Percentiles rank a stretch among this genome's conserved stretches.
phyloP scores from a whole-genome alignment of 768 basidiomycete genomes.

The Suillus cothurnatus region DNA sequence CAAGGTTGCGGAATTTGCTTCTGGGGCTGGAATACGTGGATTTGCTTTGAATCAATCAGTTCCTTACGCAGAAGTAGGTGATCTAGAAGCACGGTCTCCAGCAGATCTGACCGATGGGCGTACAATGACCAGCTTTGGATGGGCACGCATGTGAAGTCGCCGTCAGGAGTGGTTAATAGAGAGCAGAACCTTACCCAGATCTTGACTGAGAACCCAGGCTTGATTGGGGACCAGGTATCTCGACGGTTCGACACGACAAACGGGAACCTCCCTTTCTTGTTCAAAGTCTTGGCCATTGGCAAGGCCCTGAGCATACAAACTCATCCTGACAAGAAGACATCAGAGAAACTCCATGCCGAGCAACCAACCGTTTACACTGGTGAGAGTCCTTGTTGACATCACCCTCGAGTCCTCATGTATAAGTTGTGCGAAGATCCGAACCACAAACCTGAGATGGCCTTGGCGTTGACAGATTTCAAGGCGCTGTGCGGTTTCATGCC shows the following conservation, averaged over 20 bases:
- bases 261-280: constrained; percentile 86
- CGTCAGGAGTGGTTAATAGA: constrained; percentile 55
- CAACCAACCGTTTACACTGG: constrained; percentile 92
- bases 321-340: constrained; percentile 86
- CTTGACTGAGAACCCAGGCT: constrained; percentile 63
- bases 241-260: constrained; percentile 53
- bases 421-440: constrained; percentile 69
- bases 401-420: constrained; percentile 6
- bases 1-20: constrained; percentile 87
- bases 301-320: constrained; percentile 92
- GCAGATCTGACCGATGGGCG: constrained; percentile 13
- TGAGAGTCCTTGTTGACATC: constrained; percentile 32
- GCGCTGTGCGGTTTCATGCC: constrained; percentile 95
- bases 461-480: constrained; percentile 88
- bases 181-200: constrained; percentile 54
- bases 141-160: constrained; percentile 89
- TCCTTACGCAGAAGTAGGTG: constrained; percentile 90
- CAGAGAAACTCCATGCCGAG: constrained; percentile 63
- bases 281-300: constrained; percentile 89
- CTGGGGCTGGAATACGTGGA: constrained; percentile 57
- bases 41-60: constrained; percentile 69
- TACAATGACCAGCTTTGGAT: constrained; percentile 81
- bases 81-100: constrained; percentile 1
- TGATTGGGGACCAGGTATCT: constrained; percentile 65
- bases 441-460: constrained; percentile 99